Evolutionary conservation across 345 rosid species (phyloP).

Genomic region (Syzygium aqueum): DNA sequence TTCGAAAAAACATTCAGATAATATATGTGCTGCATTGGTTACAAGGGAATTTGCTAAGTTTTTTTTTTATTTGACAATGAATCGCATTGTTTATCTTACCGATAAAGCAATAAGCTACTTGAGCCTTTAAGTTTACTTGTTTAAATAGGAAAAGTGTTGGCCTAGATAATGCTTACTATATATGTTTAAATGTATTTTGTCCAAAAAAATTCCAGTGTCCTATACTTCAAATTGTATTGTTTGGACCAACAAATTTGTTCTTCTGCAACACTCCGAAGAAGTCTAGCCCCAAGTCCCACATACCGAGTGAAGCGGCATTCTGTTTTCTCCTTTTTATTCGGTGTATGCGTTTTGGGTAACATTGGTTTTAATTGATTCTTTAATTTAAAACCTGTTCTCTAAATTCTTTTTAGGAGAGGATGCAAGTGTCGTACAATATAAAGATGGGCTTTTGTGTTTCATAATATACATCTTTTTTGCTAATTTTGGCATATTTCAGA

Average conservation of each 20-base stretch:
- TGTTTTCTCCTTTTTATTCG: neutral
- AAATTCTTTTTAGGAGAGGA: neutral
- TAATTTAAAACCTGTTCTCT: neutral
- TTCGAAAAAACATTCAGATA: neutral
- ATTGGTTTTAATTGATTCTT: neutral
- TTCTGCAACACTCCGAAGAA: neutral
- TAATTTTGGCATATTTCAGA: neutral
- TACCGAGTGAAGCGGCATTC: neutral
- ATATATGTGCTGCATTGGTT: neutral
- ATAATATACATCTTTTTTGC: neutral
- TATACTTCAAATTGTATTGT: neutral
- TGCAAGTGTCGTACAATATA: neutral
- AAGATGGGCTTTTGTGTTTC: neutral
- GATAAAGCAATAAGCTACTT: neutral
- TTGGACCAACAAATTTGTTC: neutral
- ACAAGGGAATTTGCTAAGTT: neutral
- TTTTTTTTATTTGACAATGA: neutral
- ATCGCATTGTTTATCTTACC: neutral
- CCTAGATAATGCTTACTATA: neutral
- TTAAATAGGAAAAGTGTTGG: neutral
- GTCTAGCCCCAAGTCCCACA: neutral
- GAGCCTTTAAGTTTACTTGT: neutral
- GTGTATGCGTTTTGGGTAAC: neutral
- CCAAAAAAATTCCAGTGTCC: neutral
- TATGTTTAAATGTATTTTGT: neutral